These are phyloP conservation scores for Telopea speciosissima DNA, from an alignment of 177 flowering plant genomes.

Conservation along the genomic window DNA sequence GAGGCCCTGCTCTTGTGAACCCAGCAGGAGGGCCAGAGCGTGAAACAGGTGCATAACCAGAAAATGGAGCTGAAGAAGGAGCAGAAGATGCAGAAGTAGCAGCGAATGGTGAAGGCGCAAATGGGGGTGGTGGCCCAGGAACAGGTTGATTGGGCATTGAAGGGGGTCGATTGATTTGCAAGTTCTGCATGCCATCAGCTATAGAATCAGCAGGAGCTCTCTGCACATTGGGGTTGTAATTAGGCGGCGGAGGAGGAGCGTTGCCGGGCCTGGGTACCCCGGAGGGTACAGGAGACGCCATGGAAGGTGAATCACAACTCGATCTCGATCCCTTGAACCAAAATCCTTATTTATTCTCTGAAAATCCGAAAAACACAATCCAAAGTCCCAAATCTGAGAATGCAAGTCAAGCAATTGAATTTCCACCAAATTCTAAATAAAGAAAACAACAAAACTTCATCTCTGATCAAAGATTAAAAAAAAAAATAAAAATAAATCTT, in stretches of 20 bases:
- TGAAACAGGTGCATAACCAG: slow-evolving; percentile 28
- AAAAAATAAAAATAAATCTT: not conserved
- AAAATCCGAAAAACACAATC: not conserved
- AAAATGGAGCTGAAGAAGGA: slow-evolving; percentile 19
- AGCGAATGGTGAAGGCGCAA: slow-evolving; percentile 32
- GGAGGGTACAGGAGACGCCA: slow-evolving; percentile 57
- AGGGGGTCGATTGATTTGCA: slow-evolving; percentile 43
- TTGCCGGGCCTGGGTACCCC: slow-evolving; percentile 45
- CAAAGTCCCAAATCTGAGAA: not conserved
- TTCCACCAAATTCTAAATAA: not conserved
- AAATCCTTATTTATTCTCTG: not conserved
- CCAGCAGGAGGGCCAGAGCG: slow-evolving; percentile 52
- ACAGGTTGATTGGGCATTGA: slow-evolving; percentile 27
- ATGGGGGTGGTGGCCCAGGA: slow-evolving; percentile 31
- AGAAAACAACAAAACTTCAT: not conserved
- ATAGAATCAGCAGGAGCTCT: slow-evolving; percentile 33
- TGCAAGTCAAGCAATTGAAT: not conserved
- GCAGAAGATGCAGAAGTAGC: slow-evolving; percentile 12
- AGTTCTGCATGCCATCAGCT: slow-evolving; percentile 50
- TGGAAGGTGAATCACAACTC: slow-evolving; percentile 13
- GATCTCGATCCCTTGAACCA: slow-evolving; percentile 5
- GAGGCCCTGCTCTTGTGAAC: slow-evolving; percentile 26
- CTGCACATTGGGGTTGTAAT: slow-evolving; percentile 43
- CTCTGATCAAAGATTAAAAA: not conserved
- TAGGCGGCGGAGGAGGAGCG: slow-evolving; percentile 26